phyloP scores from a whole-genome alignment of 2,329 filamentous ascomycete genomes.

The Colletotrichum tropicale region DNA sequence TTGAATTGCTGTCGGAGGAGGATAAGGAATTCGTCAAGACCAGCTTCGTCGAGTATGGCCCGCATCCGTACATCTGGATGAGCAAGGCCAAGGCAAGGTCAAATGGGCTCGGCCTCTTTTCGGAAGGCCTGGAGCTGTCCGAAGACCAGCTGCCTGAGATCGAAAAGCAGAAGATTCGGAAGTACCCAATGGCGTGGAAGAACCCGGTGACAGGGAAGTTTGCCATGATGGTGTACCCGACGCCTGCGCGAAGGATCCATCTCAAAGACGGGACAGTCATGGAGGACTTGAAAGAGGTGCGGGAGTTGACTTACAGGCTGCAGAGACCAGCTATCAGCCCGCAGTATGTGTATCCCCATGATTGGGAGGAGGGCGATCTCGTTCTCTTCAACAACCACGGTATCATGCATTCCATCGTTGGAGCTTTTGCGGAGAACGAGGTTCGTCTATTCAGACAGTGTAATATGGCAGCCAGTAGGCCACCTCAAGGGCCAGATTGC shows the following conservation, averaged over 20 bases:
- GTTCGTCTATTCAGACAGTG: neutral
- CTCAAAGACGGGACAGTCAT: neutral
- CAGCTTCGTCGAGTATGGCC: neutral
- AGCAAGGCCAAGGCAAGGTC: neutral
- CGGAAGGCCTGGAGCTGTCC: neutral
- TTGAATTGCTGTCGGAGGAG: neutral
- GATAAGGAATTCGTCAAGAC: neutral
- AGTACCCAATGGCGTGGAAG: neutral
- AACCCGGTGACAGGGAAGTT: neutral
- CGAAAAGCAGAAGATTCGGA: fast-evolving
- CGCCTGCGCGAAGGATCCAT: neutral
- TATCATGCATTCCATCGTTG: neutral
- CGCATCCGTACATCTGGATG: neutral
- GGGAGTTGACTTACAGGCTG: neutral
- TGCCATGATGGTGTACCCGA: neutral
- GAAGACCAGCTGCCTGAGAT: neutral
- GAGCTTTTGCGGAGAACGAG: neutral
- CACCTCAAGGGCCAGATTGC: neutral
- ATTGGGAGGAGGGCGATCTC: neutral
- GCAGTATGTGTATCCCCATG: neutral
- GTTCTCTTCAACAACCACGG: neutral
- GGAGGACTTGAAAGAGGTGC: neutral
- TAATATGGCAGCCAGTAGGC: neutral
- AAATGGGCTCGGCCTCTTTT: neutral
- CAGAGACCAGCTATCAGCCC: neutral